phyloP scores from a whole-genome alignment of 225 moss, liverwort and hornwort genomes.

The Lunularia cruciata region DNA sequence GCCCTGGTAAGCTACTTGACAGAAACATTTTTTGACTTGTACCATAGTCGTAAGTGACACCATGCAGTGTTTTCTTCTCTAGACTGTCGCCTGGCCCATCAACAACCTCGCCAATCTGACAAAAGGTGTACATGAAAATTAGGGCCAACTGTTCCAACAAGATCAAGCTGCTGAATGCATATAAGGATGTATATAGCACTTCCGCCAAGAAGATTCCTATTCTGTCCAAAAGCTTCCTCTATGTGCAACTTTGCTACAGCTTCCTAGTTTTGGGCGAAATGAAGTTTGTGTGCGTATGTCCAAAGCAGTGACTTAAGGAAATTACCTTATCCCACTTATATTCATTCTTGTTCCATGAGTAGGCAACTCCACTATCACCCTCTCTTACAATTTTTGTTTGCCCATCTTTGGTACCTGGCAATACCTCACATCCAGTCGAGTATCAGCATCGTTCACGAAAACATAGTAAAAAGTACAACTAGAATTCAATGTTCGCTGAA shows the following conservation, averaged over 20 bases:
- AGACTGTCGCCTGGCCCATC: slow-evolving; percentile 81
- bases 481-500: background rate
- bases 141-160: background rate
- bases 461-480: too few relatives aligned
- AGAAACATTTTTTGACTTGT: too few relatives aligned
- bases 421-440: background rate
- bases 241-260: background rate
- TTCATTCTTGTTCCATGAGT: slow-evolving; percentile 84
- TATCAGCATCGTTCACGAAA: too few relatives aligned
- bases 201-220: too few relatives aligned
- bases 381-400: slow-evolving; percentile 93
- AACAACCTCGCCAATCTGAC: slow-evolving; percentile 94
- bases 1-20: too few relatives aligned
- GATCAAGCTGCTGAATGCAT: too few relatives aligned
- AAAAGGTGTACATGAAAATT: background rate
- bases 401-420: slow-evolving; percentile 84
- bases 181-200: too few relatives aligned
- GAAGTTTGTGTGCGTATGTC: too few relatives aligned
- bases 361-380: slow-evolving; percentile 89
- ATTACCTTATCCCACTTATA: slow-evolving; percentile 93
- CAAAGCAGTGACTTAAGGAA: background rate
- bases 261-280: background rate
- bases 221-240: background rate
- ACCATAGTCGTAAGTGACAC: slow-evolving; percentile 88
- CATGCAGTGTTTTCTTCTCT: slow-evolving; percentile 71